Evolutionary conservation across 1,284 basidiomycete species (phyloP), one percentile per base, ranked within the genome.

Genomic region (Apiotrichum brassicae): DNA sequence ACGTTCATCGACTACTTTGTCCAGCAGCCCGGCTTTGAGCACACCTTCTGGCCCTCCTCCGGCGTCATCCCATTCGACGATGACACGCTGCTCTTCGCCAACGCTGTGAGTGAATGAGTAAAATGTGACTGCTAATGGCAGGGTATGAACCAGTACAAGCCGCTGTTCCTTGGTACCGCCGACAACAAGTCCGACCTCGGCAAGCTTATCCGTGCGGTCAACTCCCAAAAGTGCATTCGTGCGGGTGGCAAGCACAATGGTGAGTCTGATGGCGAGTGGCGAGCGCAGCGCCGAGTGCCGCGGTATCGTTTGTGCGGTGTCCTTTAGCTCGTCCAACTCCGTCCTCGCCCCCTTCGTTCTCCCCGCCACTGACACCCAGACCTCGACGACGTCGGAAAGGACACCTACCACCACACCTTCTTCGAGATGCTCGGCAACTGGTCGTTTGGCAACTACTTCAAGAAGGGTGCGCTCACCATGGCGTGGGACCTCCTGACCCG

Each of bases 401-500:
- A 98, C 59, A 73, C 74, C 23, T 76, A 76, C 60, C 76, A 80
- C 65, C 78, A 97, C 73, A 98, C 95, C 3, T 98, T 98, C 77
- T 98, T 98, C 68, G 94, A 98, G 76, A 98, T 98, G 94, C 76
- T 98, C 57, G 94, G 94, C 38, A 98, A 98, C 75, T 98, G 94
- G 94, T 97, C 92, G 11, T 98, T 98, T 63, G 94, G 94, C 6
- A 90, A 98, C 74, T 98, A 98, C 76, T 98, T 98, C 82, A 98
- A 98, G 90, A 83, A 86, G 80, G 94, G 97, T 61, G 93, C 94
- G 12, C 85, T 95, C 57, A 74, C 74, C 34, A 92, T 87, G 75
- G 93, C 94, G 5, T 98, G 93, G 93, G 86, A 94, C 62, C 81
- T 98, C 33, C 76, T 98, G 53, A 97, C 93, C 8, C 58, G 72